A percentile compares a stretch with the other conserved stretches of the same genome.
These are phyloP conservation scores for Fraxinus nigra DNA, from an alignment of 305 asterid genomes.

Conservation along the genomic window DNA sequence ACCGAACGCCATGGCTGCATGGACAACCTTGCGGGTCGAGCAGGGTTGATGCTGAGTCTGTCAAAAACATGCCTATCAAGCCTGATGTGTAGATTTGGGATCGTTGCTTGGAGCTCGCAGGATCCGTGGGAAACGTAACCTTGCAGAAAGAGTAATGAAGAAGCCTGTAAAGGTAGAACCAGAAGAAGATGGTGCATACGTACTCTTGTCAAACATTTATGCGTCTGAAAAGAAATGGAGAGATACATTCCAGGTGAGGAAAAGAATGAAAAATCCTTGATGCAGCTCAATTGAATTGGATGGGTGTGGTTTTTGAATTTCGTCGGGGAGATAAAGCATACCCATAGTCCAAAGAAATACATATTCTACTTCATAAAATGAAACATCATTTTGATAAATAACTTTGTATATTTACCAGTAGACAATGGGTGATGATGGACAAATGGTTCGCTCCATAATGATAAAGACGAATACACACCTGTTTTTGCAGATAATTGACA, in stretches of 20 bases:
- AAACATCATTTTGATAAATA: conserved; percentile 19
- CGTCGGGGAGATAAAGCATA: conserved; percentile 33
- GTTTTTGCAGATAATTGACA: neutral
- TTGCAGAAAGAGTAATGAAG: conserved; percentile 30
- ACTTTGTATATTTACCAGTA: neutral
- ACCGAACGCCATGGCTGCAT: conserved; percentile 40
- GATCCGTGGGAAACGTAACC: conserved; percentile 28
- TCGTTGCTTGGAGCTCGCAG: conserved; percentile 39
- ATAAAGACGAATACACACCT: neutral
- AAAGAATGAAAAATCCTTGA: conserved; percentile 37
- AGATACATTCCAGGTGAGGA: conserved; percentile 24
- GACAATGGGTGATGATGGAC: neutral
- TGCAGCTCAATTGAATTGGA: conserved; percentile 38
- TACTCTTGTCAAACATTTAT: conserved; percentile 41
- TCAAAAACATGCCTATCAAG: conserved; percentile 29
- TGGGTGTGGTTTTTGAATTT: conserved; percentile 31
- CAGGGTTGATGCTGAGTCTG: conserved; percentile 25
- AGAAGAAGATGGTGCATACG: conserved; percentile 25
- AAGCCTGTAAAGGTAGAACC: conserved; percentile 22
- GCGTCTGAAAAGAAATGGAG: conserved; percentile 34
- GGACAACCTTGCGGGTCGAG: conserved; percentile 38
- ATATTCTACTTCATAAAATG: conserved; percentile 12
- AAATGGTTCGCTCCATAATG: neutral
- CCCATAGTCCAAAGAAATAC: conserved; percentile 26
- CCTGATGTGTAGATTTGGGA: conserved; percentile 36